These are phyloP conservation scores for Primulina huaijiensis DNA, from an alignment of 257 asterid species.

Conservation along the genomic window DNA sequence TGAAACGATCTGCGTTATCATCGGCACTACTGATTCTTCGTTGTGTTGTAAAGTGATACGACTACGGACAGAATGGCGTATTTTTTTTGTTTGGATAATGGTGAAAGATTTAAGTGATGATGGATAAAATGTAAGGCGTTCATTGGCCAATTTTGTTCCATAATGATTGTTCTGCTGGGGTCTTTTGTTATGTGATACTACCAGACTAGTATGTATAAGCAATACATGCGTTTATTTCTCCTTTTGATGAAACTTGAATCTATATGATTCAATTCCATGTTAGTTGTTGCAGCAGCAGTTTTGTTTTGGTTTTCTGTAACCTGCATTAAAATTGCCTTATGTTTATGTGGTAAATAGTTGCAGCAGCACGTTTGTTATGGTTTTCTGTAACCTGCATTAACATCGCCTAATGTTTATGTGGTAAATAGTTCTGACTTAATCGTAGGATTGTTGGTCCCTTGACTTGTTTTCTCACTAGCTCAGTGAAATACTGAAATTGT, in stretches of 20 bases:
- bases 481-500: background rate
- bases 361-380: background rate
- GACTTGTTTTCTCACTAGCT: background rate
- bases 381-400: background rate
- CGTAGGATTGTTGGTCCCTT: background rate
- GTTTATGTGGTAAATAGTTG: background rate
- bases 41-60: background rate
- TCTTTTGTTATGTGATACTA: conserved; percentile 5
- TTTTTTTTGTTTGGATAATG: background rate
- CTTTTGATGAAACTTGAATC: conserved; percentile 6
- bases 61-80: background rate
- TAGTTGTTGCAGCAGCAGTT: background rate
- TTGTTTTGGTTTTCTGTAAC: background rate
- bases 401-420: background rate
- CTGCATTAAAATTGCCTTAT: background rate
- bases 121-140: conserved; percentile 1
- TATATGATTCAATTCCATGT: conserved; percentile 1
- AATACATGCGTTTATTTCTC: no score
- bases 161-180: background rate
- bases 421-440: no score
- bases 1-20: conserved; percentile 5
- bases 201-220: background rate
- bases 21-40: background rate
- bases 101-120: background rate
- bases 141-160: background rate